Evolutionary conservation across 306 rosid genomes (phyloP).

Genomic region (Argentina anserina): DNA sequence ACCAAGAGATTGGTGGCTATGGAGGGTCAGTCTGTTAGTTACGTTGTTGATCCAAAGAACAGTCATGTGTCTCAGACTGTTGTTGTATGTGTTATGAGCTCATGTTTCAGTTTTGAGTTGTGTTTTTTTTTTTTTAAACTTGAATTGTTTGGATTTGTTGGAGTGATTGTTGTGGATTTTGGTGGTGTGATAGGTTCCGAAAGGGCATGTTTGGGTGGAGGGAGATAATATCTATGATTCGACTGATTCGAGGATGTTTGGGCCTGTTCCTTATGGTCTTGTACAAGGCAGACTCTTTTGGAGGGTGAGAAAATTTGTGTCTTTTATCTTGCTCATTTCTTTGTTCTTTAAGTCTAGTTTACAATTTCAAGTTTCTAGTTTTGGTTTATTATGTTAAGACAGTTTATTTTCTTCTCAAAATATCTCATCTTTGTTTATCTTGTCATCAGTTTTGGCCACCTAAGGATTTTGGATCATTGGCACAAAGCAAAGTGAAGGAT

Average conservation of each 20-base stretch:
- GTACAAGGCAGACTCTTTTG: slow-evolving; percentile 52
- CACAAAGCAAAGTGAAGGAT: slow-evolving; percentile 29
- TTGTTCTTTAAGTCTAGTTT: no score
- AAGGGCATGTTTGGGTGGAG: slow-evolving; percentile 72
- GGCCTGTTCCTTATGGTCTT: slow-evolving; percentile 73
- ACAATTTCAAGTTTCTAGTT: no score
- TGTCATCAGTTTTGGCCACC: slow-evolving; percentile 54
- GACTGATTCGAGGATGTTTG: slow-evolving; percentile 64
- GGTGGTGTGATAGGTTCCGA: slow-evolving; percentile 48
- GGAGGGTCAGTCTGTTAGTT: slow-evolving; percentile 68
- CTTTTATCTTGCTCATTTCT: no score
- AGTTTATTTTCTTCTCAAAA: neutral
- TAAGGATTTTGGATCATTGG: slow-evolving; percentile 55
- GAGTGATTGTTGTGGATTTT: neutral
- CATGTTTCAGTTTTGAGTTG: neutral
- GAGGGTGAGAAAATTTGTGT: slow-evolving; percentile 67
- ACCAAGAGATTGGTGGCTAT: slow-evolving; percentile 66
- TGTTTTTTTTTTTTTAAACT: neutral
- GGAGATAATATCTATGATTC: slow-evolving; percentile 58
- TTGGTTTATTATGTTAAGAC: neutral
- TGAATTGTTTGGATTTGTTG: neutral
- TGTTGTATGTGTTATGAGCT: slow-evolving; percentile 41
- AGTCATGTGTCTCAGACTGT: slow-evolving; percentile 41
- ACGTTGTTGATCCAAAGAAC: slow-evolving; percentile 43
- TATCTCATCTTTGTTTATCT: slow-evolving; percentile 15